Percentiles rank a stretch among this genome's conserved stretches.
Evolutionary conservation across 129 eudicot species (phyloP).

Genomic region (Tagetes patula): DNA sequence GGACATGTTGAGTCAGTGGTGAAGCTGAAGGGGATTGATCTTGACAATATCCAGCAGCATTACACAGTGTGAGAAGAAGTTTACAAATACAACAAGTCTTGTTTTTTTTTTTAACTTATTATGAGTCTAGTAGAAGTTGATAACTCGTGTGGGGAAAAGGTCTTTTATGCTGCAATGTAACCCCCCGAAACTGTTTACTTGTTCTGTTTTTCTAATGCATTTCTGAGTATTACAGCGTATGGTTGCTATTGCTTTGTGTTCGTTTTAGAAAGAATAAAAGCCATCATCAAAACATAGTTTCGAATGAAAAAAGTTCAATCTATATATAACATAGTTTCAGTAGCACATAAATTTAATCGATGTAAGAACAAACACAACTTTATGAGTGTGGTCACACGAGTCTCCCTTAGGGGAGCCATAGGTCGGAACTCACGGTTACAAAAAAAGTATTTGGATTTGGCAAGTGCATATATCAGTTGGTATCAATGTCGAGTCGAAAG

Average conservation of each 20-base stretch:
- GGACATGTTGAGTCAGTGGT: conserved; percentile 97
- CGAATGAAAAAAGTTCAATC: no score
- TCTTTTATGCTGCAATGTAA: conserved; percentile 32
- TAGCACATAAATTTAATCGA: no score
- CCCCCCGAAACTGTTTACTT: conserved; percentile 33
- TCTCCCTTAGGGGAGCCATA: not conserved
- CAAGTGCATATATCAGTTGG: conserved; percentile 9
- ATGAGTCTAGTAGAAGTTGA: conserved; percentile 37
- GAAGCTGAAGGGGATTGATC: conserved; percentile 91
- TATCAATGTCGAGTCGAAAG: conserved; percentile 72
- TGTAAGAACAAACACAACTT: no score
- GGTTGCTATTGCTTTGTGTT: conserved; percentile 24
- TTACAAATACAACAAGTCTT: not conserved
- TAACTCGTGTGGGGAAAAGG: conserved; percentile 33
- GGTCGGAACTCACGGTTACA: not conserved
- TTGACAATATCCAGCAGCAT: conserved; percentile 86
- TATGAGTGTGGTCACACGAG: not conserved
- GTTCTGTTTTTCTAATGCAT: conserved; percentile 25
- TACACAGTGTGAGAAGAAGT: conserved; percentile 65
- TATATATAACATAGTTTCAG: no score
- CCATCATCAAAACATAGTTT: not conserved
- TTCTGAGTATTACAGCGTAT: conserved; percentile 26
- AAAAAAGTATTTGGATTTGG: not conserved
- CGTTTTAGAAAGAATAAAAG: conserved; percentile 33
- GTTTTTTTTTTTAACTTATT: conserved; percentile 23